A percentile compares a stretch with the other conserved stretches of the same genome.
Evolutionary conservation across 2,329 filamentous ascomycete species (phyloP).

Genomic region (Phialophora expanda): DNA sequence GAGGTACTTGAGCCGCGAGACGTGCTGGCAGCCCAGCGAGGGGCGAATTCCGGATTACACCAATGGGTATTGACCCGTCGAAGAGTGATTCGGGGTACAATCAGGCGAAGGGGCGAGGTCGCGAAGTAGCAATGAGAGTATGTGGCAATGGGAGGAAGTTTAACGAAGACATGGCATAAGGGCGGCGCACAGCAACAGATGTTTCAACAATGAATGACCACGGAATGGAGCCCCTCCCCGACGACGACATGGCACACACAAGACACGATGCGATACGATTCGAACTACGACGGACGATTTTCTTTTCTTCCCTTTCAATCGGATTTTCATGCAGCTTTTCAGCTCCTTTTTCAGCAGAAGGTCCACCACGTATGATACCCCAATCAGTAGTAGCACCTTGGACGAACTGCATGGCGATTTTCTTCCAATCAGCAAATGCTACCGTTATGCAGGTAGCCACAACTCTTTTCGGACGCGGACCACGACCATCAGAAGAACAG

Average conservation of each 20-base stretch:
- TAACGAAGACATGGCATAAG: background rate
- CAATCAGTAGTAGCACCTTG: background rate
- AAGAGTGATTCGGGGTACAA: background rate
- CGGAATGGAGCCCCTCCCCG: background rate
- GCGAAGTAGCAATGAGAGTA: background rate
- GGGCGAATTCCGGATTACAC: conserved; percentile 31
- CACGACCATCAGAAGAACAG: background rate
- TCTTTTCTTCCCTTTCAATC: conserved; percentile 1
- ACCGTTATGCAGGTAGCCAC: background rate
- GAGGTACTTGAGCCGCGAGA: conserved; percentile 44
- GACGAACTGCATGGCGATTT: background rate
- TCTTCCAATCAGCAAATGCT: background rate
- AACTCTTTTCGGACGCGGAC: background rate
- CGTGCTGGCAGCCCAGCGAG: conserved; percentile 37
- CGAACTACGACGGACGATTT: background rate
- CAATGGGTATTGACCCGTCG: conserved; percentile 16
- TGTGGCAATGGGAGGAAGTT: no score
- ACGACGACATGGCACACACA: background rate
- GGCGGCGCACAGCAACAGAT: background rate
- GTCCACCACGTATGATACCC: background rate
- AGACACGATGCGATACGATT: background rate
- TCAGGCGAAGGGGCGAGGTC: no score
- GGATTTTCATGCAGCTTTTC: background rate
- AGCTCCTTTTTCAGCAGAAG: background rate
- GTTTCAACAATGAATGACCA: background rate